A percentile compares a stretch with the other conserved stretches of the same genome.
phyloP scores from a whole-genome alignment of 257 asterid genomes.

The Cruciata laevipes region DNA sequence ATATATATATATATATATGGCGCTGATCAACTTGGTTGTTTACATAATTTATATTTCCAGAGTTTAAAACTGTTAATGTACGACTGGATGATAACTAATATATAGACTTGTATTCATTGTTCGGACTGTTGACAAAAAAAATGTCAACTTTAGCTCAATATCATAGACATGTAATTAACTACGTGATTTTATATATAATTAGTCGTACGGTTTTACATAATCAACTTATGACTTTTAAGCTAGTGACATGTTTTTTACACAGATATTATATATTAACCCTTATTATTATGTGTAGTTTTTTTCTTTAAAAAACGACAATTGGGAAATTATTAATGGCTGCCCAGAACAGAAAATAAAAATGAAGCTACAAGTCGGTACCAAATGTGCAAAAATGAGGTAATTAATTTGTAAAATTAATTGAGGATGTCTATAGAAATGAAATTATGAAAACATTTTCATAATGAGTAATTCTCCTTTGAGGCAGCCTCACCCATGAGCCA shows the following conservation, averaged over 20 bases:
- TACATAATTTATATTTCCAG: neutral
- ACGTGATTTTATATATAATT: neutral
- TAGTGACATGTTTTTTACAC: neutral
- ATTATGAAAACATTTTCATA: no score
- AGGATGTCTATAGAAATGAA: no score
- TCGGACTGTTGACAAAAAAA: slow-evolving; percentile 6
- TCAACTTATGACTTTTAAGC: slow-evolving; percentile 3
- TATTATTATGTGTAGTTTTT: no score
- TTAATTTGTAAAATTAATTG: no score
- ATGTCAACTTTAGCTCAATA: slow-evolving; percentile 3
- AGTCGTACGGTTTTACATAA: neutral
- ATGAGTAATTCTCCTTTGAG: no score
- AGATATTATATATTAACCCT: neutral
- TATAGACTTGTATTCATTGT: neutral
- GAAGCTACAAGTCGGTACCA: no score
- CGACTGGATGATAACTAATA: neutral
- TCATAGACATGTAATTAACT: neutral
- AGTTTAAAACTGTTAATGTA: neutral
- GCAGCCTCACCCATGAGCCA: no score
- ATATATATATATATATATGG: no score
- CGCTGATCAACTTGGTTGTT: slow-evolving; percentile 33
- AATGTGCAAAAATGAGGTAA: no score
- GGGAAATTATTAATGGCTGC: no score
- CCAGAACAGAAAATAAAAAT: no score
- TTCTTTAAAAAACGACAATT: no score